Percentiles rank a stretch among this genome's conserved stretches.
Evolutionary conservation across 2,329 filamentous ascomycete species (phyloP).

Genomic region (Fusarium sp.): DNA sequence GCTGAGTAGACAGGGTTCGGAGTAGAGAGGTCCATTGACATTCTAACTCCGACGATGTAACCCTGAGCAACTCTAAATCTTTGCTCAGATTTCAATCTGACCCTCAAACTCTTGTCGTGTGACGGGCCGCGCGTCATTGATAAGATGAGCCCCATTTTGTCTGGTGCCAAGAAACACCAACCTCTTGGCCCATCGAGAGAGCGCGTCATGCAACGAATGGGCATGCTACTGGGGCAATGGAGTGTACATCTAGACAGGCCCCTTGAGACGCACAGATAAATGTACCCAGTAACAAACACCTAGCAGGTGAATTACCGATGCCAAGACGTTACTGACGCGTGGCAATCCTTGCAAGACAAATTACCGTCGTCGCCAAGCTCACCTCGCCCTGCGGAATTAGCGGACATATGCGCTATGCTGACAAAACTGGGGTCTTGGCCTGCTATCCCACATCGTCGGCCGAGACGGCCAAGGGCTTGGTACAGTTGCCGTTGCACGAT

Average conservation of each 20-base stretch:
- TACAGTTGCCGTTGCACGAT: background rate
- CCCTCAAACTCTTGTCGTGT: background rate
- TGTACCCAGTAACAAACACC: background rate
- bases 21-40: background rate
- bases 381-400: background rate
- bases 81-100: background rate
- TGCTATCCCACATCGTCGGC: background rate
- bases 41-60: background rate
- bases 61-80: background rate
- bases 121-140: slow-evolving; percentile 1
- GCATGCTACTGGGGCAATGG: background rate
- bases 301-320: background rate
- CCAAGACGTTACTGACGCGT: background rate
- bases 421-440: background rate
- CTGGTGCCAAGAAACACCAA: background rate
- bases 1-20: background rate
- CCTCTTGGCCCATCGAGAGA: background rate
- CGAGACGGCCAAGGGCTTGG: background rate
- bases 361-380: background rate
- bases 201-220: background rate
- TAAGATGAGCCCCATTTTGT: background rate
- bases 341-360: background rate
- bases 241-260: background rate
- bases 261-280: background rate
- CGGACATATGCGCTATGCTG: background rate